phyloP scores from a whole-genome alignment of 2,329 filamentous ascomycete species.

The Grosmannia clavigera region DNA sequence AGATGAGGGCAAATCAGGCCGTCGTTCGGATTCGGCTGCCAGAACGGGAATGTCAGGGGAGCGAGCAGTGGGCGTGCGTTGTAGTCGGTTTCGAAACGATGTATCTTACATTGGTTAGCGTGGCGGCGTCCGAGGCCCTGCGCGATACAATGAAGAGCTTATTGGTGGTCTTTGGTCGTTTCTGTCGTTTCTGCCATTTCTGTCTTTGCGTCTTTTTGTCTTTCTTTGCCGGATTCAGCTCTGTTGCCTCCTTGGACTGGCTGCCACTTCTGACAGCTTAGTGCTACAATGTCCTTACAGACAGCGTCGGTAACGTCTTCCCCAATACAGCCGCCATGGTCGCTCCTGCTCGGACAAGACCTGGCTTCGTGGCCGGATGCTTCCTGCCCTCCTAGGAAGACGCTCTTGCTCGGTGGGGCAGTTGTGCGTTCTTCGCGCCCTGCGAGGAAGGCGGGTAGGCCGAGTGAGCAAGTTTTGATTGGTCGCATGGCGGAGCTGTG shows the following conservation, averaged over 20 bases:
- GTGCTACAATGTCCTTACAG: neutral
- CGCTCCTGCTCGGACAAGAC: neutral
- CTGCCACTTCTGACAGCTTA: too few relatives aligned
- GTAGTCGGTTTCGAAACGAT: neutral
- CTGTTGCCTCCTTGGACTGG: too few relatives aligned
- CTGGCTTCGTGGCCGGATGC: neutral
- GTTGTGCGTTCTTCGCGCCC: neutral
- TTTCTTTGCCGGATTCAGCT: too few relatives aligned
- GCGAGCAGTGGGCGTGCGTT: neutral
- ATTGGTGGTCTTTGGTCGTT: neutral
- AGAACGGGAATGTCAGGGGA: neutral
- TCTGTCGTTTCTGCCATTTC: neutral
- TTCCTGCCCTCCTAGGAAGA: neutral
- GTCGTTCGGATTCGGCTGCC: too few relatives aligned
- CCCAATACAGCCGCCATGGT: neutral
- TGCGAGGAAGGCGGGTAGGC: neutral
- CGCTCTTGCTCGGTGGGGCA: neutral
- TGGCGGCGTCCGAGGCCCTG: neutral
- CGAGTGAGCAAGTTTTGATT: conserved; percentile 30
- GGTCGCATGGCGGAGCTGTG: conserved; percentile 22
- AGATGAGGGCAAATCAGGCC: too few relatives aligned
- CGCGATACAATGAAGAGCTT: neutral
- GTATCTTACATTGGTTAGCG: neutral
- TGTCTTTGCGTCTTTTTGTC: too few relatives aligned
- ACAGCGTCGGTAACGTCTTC: neutral